Percentiles rank a stretch among this genome's conserved stretches.
Evolutionary conservation across 2,329 filamentous ascomycete species (phyloP).

Genomic region (Zymoseptoria tritici): DNA sequence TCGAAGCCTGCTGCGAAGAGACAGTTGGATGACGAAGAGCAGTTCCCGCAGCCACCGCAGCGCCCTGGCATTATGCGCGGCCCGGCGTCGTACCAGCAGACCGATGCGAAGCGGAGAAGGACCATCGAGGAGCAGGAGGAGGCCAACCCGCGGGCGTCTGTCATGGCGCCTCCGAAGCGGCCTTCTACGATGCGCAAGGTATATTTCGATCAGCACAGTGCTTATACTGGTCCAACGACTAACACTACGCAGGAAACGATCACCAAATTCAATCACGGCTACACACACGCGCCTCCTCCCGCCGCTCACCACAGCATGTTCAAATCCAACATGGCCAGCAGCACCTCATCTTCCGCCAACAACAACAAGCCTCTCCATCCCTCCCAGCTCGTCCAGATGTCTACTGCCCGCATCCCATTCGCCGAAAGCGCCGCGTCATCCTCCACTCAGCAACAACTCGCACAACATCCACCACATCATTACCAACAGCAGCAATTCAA

Average conservation of each 20-base stretch:
- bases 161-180: conserved; percentile 78
- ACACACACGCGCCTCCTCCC: conserved; percentile 51
- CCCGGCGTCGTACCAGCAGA: conserved; percentile 47
- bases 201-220: conserved; percentile 23
- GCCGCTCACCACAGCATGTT: conserved; percentile 49
- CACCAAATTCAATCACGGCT: conserved; percentile 56
- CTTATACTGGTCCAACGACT: conserved; percentile 9
- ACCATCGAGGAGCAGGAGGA: conserved; percentile 63
- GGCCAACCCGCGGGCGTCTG: conserved; percentile 51
- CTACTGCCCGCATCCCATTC: conserved; percentile 84
- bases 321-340: conserved; percentile 62
- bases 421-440: conserved; percentile 58
- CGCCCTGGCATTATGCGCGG: conserved; percentile 52
- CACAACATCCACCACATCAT: conserved; percentile 9
- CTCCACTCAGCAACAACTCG: conserved; percentile 13
- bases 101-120: conserved; percentile 71
- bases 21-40: conserved; percentile 56
- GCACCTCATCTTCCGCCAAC: conserved; percentile 39
- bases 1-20: conserved; percentile 65
- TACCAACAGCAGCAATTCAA: conserved; percentile 45
- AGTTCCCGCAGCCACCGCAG: conserved; percentile 46
- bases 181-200: conserved; percentile 71
- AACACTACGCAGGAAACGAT: conserved; percentile 46
- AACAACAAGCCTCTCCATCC: conserved; percentile 50
- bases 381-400: conserved; percentile 78